Base-by-base conservation (phyloP, 2,329 filamentous ascomycete genomes). In the Cladosporium sphaerospermum region DNA sequence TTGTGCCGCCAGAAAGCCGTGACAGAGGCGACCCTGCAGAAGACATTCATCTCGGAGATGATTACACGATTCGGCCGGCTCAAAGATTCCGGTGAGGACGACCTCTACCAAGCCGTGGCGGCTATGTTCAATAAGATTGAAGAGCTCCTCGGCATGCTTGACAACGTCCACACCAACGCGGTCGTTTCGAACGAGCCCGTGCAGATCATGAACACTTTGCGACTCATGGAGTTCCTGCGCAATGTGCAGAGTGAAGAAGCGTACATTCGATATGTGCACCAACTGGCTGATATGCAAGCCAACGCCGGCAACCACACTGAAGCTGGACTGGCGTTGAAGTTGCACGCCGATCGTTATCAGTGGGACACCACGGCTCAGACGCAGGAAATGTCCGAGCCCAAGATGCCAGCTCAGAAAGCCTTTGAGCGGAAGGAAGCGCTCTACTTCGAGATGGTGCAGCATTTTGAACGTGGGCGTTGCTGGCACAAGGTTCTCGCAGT, bases 171-270 rank as follows among this genome's bases (percentile, higher is more conserved):
- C 66, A 86, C 86, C 60, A 85, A 84, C 1, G 88, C 88, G 50
- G 78, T 76, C 36, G 80, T 77, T 4, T 59, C 60, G 45, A 67
- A 66, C 42, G 89, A 96, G 64, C 84, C 88, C 1, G 86, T 86
- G 7, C 83, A 88, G 56, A 87, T 95, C 59, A 88, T 96, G 70
- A 90, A 96, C 68, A 89, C 89, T 0, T 74, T 97, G 48, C 83
- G 89, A 53, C 75, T 97, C 23, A 96, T 97, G 91, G 89, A 96
- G 62, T 97, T 96, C 71, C 79, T 97, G 61, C 87, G 90, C 59
- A 90, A 96, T 66, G 95, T 96, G 86, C 88, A 95, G 61, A 95
- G 95, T 65, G 90, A 96, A 67, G 91, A 96, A 64, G 96, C 96
- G 54, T 97, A 96, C 69, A 87, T 96, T 59, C 86, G 90, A 59